These are phyloP conservation scores for Syzygium aqueum DNA, from an alignment of 345 rosid genomes.

Conservation along the genomic window DNA sequence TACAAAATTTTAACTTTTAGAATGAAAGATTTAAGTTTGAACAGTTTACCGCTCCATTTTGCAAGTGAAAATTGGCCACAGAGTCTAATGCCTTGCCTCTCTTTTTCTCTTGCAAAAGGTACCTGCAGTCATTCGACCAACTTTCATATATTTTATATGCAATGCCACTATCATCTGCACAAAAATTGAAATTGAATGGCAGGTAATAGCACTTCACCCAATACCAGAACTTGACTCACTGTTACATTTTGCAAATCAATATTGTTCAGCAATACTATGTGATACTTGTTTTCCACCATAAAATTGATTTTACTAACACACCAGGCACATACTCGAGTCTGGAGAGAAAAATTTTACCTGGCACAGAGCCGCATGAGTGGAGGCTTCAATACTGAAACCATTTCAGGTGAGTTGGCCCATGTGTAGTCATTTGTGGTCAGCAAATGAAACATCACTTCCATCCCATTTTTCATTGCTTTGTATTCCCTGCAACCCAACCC, in stretches of 20 bases:
- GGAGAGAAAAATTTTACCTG: conserved; percentile 31
- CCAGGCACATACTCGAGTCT: neutral
- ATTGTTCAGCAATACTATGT: neutral
- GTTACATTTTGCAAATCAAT: neutral
- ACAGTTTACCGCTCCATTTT: conserved; percentile 82
- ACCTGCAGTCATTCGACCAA: conserved; percentile 30
- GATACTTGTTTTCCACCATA: neutral
- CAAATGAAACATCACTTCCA: conserved; percentile 57
- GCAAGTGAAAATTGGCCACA: conserved; percentile 94
- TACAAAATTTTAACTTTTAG: neutral
- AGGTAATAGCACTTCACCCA: neutral
- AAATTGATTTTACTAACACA: neutral
- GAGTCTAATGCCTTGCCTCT: conserved; percentile 95
- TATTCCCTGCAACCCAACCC: conserved; percentile 30
- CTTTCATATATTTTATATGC: neutral
- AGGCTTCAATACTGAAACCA: conserved; percentile 45
- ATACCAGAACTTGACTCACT: neutral
- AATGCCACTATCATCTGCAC: neutral
- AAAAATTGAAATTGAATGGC: neutral
- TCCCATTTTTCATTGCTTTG: conserved; percentile 48
- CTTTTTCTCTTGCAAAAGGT: conserved; percentile 85
- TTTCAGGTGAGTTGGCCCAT: conserved; percentile 45
- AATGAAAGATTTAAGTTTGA: neutral
- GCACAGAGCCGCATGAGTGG: conserved; percentile 78
- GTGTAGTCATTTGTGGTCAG: conserved; percentile 32